Base-by-base conservation (phyloP, 805 yeast species). In the Candida namnaoensis region DNA sequence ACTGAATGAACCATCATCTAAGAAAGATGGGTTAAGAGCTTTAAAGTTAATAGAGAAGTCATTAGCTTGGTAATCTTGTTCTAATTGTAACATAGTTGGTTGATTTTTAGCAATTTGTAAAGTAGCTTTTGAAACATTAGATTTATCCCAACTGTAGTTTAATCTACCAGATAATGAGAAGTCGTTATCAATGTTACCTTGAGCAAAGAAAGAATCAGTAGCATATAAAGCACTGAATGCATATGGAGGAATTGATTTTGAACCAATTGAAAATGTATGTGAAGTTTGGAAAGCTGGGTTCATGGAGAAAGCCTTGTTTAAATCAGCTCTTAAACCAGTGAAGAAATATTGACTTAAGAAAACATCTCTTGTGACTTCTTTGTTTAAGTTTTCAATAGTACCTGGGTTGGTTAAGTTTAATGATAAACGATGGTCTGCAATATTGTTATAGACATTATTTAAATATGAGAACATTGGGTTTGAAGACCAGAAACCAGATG, bases 281-380 rank as follows among this genome's bases (percentile, higher is more conserved):
- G 96, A 83, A 44, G 95, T 85, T 74, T 93, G 98, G 82, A 93
- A 93, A 44, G 87, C 90, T 44, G 99, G 99, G 66, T 80, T 81
- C 74, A 90, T 75, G 49, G 84, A 69, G 60, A 93, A 88, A 12
- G 90, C 87, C 74, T 91, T 91, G 69, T 87, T 85, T 55, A 93
- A 76, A 65, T 93, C 99, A 44, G 98, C 99, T 62, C 96, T 84
- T 58, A 93, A 75, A 45, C 99, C 99, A 34, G 95, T 82, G 74
- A 91, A 91, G 65, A 82, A 80, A 69, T 86, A 85, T 61, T 88
- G 95, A 58, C 76, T 79, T 54, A 88, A 74, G 61, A 93, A 88
- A 30, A 91, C 97, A 60, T 91, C 98, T 66, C 90, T 82, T 48
- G 90, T 71, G 44, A 88, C 97, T 69, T 93, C 99, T 68, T 87